Conservation (phyloP, 164 flowering plant species). For the Vitis riparia region DNA sequence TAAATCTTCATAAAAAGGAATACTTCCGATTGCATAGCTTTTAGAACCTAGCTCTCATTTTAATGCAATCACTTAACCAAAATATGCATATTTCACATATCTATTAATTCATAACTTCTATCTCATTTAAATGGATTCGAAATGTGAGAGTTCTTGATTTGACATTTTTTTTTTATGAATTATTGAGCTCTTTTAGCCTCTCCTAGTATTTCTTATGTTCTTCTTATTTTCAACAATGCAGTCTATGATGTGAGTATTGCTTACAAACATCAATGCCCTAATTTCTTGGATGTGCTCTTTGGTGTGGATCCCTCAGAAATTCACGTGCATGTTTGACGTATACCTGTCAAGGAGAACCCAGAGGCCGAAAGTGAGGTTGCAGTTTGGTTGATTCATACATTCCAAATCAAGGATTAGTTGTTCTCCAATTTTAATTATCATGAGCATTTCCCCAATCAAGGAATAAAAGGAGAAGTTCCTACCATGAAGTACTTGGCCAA, state of each 20-base stretch:
- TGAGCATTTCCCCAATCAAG: slow-evolving; percentile 64
- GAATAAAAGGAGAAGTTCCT: slow-evolving; percentile 59
- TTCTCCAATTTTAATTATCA: slow-evolving; percentile 56
- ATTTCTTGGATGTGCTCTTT: slow-evolving; percentile 70
- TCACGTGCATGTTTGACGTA: slow-evolving; percentile 70
- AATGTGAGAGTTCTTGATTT: too few relatives aligned
- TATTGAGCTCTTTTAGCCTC: too few relatives aligned
- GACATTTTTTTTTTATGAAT: too few relatives aligned
- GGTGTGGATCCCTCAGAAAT: slow-evolving; percentile 88
- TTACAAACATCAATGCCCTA: slow-evolving; percentile 72
- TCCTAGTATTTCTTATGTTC: not conserved
- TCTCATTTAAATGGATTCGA: too few relatives aligned
- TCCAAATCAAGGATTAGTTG: slow-evolving; percentile 57
- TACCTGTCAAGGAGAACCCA: slow-evolving; percentile 54
- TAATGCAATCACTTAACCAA: too few relatives aligned
- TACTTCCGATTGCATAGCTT: too few relatives aligned
- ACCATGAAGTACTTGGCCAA: slow-evolving; percentile 50
- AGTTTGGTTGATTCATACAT: slow-evolving; percentile 63
- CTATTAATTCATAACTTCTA: too few relatives aligned
- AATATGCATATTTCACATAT: too few relatives aligned
- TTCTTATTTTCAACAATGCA: slow-evolving; percentile 26
- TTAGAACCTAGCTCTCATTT: too few relatives aligned
- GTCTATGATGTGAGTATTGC: slow-evolving; percentile 89
- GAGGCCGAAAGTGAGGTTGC: slow-evolving; percentile 47
- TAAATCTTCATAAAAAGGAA: too few relatives aligned